Evolutionary conservation across 495 filamentous ascomycete genomes (phyloP).

Genomic region (Penicillium bialowiezense): DNA sequence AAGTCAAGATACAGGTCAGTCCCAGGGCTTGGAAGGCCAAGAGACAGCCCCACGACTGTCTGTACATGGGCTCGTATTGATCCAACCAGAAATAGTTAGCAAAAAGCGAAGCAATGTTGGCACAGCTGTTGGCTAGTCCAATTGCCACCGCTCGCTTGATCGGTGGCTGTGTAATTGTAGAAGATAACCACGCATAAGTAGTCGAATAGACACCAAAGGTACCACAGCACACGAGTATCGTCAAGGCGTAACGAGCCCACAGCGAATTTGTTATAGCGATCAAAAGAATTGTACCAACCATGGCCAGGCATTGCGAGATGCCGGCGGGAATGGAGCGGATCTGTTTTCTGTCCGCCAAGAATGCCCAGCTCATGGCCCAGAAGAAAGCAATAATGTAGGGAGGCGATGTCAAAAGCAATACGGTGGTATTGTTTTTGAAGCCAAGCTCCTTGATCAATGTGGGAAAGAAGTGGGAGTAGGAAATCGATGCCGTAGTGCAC

Average conservation of each 20-base stretch:
- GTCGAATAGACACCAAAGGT: slow-evolving; percentile 13
- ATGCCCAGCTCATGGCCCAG: slow-evolving; percentile 9
- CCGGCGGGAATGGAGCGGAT: slow-evolving; percentile 11
- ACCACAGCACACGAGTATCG: slow-evolving; percentile 11
- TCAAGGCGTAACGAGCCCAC: slow-evolving; percentile 17
- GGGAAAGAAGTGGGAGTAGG: slow-evolving; percentile 15
- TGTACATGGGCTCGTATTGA: slow-evolving; percentile 13
- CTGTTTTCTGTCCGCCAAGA: slow-evolving; percentile 7
- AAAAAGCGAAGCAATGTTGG: slow-evolving; percentile 10
- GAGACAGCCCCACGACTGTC: slow-evolving; percentile 18
- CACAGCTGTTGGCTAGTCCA: slow-evolving; percentile 10
- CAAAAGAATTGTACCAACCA: slow-evolving; percentile 11
- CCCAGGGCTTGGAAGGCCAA: slow-evolving; percentile 16
- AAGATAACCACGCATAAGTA: slow-evolving; percentile 17
- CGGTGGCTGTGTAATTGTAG: slow-evolving; percentile 12
- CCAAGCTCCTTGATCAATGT: slow-evolving; percentile 17
- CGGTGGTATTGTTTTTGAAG: slow-evolving; percentile 16
- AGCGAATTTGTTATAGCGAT: slow-evolving; percentile 6
- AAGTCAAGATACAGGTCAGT: slow-evolving; percentile 12
- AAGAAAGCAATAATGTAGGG: slow-evolving; percentile 15
- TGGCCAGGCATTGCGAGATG: slow-evolving; percentile 5
- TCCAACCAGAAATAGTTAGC: slow-evolving; percentile 19
- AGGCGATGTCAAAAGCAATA: slow-evolving; percentile 12
- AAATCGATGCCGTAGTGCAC: slow-evolving; percentile 13
- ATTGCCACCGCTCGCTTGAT: slow-evolving; percentile 10